Base-by-base conservation (phyloP, 139 green algal genomes). In the Auxenochlorella pyrenoidosa region DNA sequence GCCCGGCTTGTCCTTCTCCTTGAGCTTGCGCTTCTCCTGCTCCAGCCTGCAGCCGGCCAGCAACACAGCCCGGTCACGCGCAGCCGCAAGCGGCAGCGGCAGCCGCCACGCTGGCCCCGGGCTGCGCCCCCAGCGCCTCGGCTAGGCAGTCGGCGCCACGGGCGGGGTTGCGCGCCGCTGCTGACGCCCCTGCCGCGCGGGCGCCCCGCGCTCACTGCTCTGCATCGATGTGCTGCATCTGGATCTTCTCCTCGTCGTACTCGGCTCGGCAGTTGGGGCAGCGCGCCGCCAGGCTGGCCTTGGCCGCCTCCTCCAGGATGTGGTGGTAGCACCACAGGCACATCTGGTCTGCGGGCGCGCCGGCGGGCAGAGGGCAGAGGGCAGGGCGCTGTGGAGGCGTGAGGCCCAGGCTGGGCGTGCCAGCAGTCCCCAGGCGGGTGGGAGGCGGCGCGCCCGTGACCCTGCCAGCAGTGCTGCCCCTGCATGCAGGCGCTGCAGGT, bases 251-350 rank as follows among this genome's bases (percentile, higher is more conserved):
- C 81, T 96, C 90, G 80, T 98, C 93, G 76, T 98, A 98, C 19
- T 92, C 88, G 22, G 88, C 88, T 10, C 96, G 88, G 89, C 96
- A 98, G 84, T 97, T 97, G 19, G 96, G 96, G 83, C 96, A 98
- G n/a, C 91, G 82, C 0, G 91, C 96, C 1, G 91, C 65, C 68
- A 92, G 66, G 84, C 89, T 93, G 41, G 96, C 92, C 75, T 96
- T 96, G 10, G 73, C 81, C 16, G 96, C 95, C 79, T 97, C 93
- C 86, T 98, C 96, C 86, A 96, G 94, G 34, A 98, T 92, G 66
- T 96, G 94, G 83, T 98, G 93, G 77, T 89, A 97, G 84, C 95
- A 97, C 94, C 95, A 97, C 71, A 96, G 82, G 85, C 94, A 97
- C 75, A 95, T 93, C 65, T 89, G 89, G 84, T 88, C 89, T 92